phyloP scores from a whole-genome alignment of 1,139 yeast genomes.

The Hansenula lynferdii region DNA sequence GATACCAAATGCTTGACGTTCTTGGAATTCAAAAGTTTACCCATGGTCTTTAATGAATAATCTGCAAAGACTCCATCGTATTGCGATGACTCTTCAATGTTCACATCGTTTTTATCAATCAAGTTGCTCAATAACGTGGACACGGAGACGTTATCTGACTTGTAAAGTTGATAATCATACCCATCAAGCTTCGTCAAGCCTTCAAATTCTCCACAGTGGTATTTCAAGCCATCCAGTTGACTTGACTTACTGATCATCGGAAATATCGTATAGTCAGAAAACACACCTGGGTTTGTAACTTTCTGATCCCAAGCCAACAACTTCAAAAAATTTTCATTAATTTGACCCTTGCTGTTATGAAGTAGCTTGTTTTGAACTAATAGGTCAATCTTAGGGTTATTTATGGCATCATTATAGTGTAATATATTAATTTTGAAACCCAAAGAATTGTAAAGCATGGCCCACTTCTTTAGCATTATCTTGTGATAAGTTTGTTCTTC shows the following conservation, averaged over 20 bases:
- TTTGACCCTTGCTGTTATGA: constrained; percentile 7
- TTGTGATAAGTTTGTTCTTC: constrained; percentile 16
- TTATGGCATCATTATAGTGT: constrained; percentile 15
- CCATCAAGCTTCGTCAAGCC: constrained; percentile 3
- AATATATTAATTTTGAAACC: constrained; percentile 14
- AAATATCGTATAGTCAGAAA: constrained; percentile 14
- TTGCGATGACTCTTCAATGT: constrained; percentile 7
- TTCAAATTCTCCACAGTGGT: constrained; percentile 4
- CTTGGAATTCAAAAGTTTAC: constrained; percentile 11
- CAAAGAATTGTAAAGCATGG: constrained; percentile 11
- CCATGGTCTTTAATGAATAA: constrained; percentile 11
- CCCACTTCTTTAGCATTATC: constrained; percentile 13
- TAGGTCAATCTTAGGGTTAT: constrained; percentile 6
- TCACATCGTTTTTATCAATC: constrained; percentile 6
- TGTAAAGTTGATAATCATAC: constrained; percentile 11
- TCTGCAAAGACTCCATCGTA: constrained; percentile 12
- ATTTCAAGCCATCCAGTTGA: constrained; percentile 2
- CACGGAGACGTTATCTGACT: constrained; percentile 4
- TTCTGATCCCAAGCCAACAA: constrained; percentile 14
- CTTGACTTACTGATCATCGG: constrained; percentile 5
- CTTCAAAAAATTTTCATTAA: constrained; percentile 16
- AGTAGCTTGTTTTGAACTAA: constrained; percentile 6
- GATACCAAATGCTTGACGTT: constrained; percentile 9
- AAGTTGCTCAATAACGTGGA: constrained; percentile 7
- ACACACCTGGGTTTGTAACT: constrained; percentile 4